phyloP scores from a whole-genome alignment of 2,329 filamentous ascomycete species.

The Blumeria hordei region DNA sequence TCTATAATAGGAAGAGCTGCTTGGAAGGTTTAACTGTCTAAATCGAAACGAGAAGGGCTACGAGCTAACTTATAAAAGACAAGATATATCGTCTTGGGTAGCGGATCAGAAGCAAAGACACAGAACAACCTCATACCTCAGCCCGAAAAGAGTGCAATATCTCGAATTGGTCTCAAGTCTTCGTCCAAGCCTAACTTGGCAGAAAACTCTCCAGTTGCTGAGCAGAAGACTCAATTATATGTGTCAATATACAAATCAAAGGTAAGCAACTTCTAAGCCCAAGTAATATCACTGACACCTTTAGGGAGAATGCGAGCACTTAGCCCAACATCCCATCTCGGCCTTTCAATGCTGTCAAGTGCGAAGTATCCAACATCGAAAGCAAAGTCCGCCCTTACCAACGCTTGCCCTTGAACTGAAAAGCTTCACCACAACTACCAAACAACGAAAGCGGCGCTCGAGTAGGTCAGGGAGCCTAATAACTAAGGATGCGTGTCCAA shows the following conservation, averaged over 20 bases:
- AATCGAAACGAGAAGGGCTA: not conserved
- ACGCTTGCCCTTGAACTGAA: conserved; percentile 32
- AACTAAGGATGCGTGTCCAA: conserved; percentile 12
- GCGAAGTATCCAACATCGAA: conserved; percentile 33
- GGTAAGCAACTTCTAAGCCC: conserved; percentile 7
- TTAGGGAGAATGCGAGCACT: conserved; percentile 15
- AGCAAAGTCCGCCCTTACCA: conserved; percentile 32
- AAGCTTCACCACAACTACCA: conserved; percentile 27
- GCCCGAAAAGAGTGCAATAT: not conserved
- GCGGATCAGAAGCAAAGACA: conserved; percentile 18
- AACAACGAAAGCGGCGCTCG: conserved; percentile 37
- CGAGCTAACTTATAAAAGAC: conserved; percentile 17
- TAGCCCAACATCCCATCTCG: conserved; percentile 13
- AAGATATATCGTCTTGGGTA: conserved; percentile 34
- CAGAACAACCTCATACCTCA: conserved; percentile 22
- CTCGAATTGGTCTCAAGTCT: conserved; percentile 1
- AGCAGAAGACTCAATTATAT: conserved; percentile 8
- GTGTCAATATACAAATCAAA: conserved; percentile 16
- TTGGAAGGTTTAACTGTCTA: conserved; percentile 24
- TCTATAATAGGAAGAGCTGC: conserved; percentile 25
- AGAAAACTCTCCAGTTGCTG: conserved; percentile 6
- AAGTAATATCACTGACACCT: not conserved
- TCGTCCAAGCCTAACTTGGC: conserved; percentile 12
- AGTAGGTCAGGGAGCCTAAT: conserved; percentile 33
- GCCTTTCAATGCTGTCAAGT: conserved; percentile 17